phyloP scores from a whole-genome alignment of 2,329 filamentous ascomycete species.

The Diaporthe batatas region DNA sequence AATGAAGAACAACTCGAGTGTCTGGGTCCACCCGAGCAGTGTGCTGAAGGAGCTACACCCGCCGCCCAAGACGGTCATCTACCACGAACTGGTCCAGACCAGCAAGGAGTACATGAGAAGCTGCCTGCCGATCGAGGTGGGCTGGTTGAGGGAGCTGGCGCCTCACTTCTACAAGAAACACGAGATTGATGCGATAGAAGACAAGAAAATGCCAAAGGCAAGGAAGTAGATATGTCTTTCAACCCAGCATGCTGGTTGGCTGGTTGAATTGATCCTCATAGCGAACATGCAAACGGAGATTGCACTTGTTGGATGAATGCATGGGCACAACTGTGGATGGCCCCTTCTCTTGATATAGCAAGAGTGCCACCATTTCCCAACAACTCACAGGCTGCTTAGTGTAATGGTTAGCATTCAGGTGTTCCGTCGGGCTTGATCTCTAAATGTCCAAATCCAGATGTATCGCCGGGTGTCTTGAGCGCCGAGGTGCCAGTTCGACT shows the following conservation, averaged over 20 bases:
- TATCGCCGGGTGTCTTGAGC: too few relatives aligned
- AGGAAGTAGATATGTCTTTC: slow-evolving; percentile 40
- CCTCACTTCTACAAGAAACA: slow-evolving; percentile 96
- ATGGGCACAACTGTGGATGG: neutral
- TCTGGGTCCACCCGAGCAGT: slow-evolving; percentile 91
- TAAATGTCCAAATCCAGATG: too few relatives aligned
- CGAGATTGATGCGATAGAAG: slow-evolving; percentile 86
- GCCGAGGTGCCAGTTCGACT: too few relatives aligned
- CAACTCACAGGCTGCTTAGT: too few relatives aligned
- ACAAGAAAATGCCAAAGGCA: slow-evolving; percentile 71
- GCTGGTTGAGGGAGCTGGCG: slow-evolving; percentile 90
- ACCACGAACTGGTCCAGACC: slow-evolving; percentile 85
- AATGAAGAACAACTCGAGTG: slow-evolving; percentile 88
- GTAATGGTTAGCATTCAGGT: too few relatives aligned
- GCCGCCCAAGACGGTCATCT: slow-evolving; percentile 84
- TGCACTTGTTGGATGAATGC: neutral
- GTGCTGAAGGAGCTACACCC: slow-evolving; percentile 85
- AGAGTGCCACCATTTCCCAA: too few relatives aligned
- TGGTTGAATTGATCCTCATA: neutral
- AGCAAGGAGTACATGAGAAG: slow-evolving; percentile 94
- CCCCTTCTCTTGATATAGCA: too few relatives aligned
- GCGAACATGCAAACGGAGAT: too few relatives aligned
- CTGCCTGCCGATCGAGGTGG: slow-evolving; percentile 85
- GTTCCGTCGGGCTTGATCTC: too few relatives aligned
- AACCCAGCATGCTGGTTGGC: neutral